Evolutionary conservation across 768 basidiomycete genomes (phyloP), one percentile per base, ranked within the genome.

Genomic region (Sutorius australiensis): DNA sequence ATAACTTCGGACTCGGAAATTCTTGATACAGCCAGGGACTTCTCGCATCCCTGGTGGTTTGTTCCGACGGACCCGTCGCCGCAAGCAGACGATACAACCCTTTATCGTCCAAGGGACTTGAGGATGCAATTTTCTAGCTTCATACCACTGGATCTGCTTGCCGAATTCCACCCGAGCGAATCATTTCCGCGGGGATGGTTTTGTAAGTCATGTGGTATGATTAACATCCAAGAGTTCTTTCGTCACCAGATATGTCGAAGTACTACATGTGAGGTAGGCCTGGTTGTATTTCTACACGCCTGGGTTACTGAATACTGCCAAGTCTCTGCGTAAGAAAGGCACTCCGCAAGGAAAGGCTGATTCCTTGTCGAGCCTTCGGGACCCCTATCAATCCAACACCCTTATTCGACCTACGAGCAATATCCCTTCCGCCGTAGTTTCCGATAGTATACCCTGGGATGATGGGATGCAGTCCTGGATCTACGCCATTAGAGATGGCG

Each of bases 121-220:
- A 55, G 54, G 37, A 55, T 47, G 54, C 70, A 67, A 16, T 59
- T 61, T 48, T 61, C 52, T 45, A 69, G 67, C 38, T 64, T 61
- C 51, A 51, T 70, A 21, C 69, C 69, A 7, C 51, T 69, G 12
- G 67, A 70, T 51, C 51, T 72, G 36, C 59, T 70, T 12, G 68
- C 65, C 7, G 56, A 54, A 5, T 70, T 70, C 33, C 48, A 60
- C 17, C 67, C 70, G 4, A 65, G 55, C 32, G 72, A 69, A 34
- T 64, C 60, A 2, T 72, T 80, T 47, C 76, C 62, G 11, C 65
- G 63, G 27, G 81, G 80, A 7, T 83, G 80, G 80, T 74, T 72
- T 53, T 82, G 81, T 54, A 51, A 24, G 2, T 46, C 55, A 0
- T 82, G 81, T 51, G 80, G 80, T 24, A 70, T 75, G 60, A 61